Evolutionary conservation across 1,139 yeast genomes (phyloP).

Genomic region (Saccharomyces hybrid): DNA sequence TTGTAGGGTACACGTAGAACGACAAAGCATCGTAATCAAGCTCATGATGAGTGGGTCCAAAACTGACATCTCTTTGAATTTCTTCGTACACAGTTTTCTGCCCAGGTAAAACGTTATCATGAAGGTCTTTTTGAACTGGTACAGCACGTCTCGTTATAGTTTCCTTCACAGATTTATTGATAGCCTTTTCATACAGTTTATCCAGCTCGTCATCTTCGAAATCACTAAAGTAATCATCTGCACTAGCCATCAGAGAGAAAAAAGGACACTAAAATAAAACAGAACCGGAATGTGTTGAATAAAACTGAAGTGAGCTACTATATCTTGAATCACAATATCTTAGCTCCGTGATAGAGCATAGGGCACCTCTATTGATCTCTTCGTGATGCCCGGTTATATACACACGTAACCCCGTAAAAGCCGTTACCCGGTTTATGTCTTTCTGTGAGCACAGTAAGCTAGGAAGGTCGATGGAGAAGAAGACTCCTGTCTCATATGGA

Average conservation of each 20-base stretch:
- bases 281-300: background rate
- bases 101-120: slow-evolving; percentile 29
- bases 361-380: background rate
- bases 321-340: background rate
- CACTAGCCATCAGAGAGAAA: slow-evolving; percentile 11
- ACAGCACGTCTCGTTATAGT: slow-evolving; percentile 25
- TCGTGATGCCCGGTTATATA: background rate
- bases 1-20: slow-evolving; percentile 76
- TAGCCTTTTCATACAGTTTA: slow-evolving; percentile 25
- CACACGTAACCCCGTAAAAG: background rate
- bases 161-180: slow-evolving; percentile 31
- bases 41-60: slow-evolving; percentile 45
- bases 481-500: background rate
- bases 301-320: background rate
- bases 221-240: slow-evolving; percentile 23
- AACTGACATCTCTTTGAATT: slow-evolving; percentile 29
- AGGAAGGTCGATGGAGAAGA: background rate
- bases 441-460: background rate
- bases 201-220: slow-evolving; percentile 33
- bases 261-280: background rate
- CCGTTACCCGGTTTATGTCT: background rate
- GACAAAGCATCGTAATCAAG: slow-evolving; percentile 36
- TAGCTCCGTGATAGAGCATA: background rate
- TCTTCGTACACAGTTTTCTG: slow-evolving; percentile 34
- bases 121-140: slow-evolving; percentile 34